Evolutionary conservation across 1,139 yeast species (phyloP), one percentile per base, ranked within the genome.

Genomic region (Blastobotrys raffinosifermentans): DNA sequence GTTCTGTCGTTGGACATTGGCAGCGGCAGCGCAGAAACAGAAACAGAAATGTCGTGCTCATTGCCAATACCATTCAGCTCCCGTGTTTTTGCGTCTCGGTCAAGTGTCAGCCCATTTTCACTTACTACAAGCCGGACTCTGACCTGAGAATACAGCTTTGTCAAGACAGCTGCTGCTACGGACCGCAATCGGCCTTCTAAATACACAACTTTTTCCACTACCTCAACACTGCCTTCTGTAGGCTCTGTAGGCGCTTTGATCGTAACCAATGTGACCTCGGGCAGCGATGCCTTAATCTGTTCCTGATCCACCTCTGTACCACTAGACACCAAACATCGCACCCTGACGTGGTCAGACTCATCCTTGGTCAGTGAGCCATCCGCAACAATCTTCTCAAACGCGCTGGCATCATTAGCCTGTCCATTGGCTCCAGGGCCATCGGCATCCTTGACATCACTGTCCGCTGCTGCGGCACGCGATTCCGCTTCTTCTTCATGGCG

Each of bases 171-270:
- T 14, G 27, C 27, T 25, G 27, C 27, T 6, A n/a, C 27, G 7
- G 27, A 6, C 27, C 11, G 7, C 7, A 14, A 6, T n/a, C 27
- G 27, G 27, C 94, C 94, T 43, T 80, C 67, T 2, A 84, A 79
- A 43, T 78, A 74, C 11, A 83, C 71, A 30, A 84, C 80, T 45
- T 94, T 67, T 51, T 84, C 94, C 2, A 83, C 27, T 10, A 25
- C 14, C 13, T n/a, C 15, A 10, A 6, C 15, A 6, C 7, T 6
- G 7, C 7, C 15, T 25, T 25, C 27, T n/a, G 7, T 6, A 6
- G 11, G 6, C 13, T 5, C 15, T 14, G 5, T 6, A 25, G 7
- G 14, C 5, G 15, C 10, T 8, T 25, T 25, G 21, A 19, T 7
- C 21, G 21, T 9, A 9, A 7, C 21, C 6, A 19, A 7, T 6